Percentiles rank a stretch among this genome's conserved stretches.
These are phyloP conservation scores for Cerrena zonata DNA, from an alignment of 1,284 basidiomycete species.

Conservation along the genomic window DNA sequence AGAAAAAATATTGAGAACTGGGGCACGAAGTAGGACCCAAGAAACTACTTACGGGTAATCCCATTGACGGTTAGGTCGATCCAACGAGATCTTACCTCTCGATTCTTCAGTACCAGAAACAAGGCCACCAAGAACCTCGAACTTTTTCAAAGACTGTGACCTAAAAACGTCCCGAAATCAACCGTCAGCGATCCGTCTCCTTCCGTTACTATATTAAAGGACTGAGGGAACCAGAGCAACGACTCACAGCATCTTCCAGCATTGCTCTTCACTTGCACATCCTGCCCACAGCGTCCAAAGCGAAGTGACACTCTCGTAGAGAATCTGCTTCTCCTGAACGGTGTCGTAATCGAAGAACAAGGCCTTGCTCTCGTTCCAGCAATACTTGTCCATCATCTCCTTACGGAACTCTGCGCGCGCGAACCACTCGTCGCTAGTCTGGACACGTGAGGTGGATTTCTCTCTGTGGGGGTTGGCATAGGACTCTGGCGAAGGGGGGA, in stretches of 20 bases:
- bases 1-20: background rate
- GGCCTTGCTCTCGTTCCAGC: constrained; percentile 93
- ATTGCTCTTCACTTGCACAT: constrained; percentile 91
- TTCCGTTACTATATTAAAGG: constrained; percentile 7
- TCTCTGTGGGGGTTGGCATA: constrained; percentile 60
- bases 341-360: constrained; percentile 98
- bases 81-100: constrained; percentile 88
- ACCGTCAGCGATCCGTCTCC: constrained; percentile 9
- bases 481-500: constrained; percentile 80
- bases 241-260: constrained; percentile 85
- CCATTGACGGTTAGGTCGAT: constrained; percentile 98
- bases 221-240: too few relatives aligned
- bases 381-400: constrained; percentile 85
- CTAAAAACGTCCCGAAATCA: constrained; percentile 35
- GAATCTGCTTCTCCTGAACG: constrained; percentile 79
- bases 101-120: constrained; percentile 96
- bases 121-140: constrained; percentile 93
- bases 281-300: constrained; percentile 98
- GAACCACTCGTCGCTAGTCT: constrained; percentile 86
- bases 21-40: constrained; percentile 14
- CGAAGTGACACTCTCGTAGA: constrained; percentile 92
- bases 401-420: constrained; percentile 77
- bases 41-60: constrained; percentile 68
- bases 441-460: constrained; percentile 55
- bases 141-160: constrained; percentile 83